Evolutionary conservation across 805 yeast species (phyloP), one percentile per base, ranked within the genome.

Genomic region (Debaryomyces tyrocola): DNA sequence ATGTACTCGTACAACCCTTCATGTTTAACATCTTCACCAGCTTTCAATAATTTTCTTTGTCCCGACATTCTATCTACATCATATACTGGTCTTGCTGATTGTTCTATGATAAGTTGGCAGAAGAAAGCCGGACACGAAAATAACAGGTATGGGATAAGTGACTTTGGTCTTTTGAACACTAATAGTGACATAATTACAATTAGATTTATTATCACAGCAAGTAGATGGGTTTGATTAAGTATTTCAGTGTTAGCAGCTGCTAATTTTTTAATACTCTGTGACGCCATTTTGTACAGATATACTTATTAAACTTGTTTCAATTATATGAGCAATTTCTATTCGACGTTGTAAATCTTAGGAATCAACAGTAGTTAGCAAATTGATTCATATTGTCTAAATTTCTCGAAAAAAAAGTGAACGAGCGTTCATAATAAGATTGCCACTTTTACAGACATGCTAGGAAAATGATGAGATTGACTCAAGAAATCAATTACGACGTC

Each of bases 1-100:
- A 85, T 67, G 68, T 83, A 85, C 63, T 87, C 92, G 33, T 83
- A 83, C 35, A 87, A 69, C 0, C 94, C 94, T 3, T 64, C 58
- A 49, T 80, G 87, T 45, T 64, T 64, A 48, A 86, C 73, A 55
- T 87, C 87, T 27, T 75, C 78, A 2, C 91, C 92, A 1, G 86
- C 62, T 10, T 63, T 66, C 2, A 77, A 58, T 40, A 85, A 66
- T 43, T 73, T 72, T 21, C 15, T 39, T 10, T 43, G 48, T 4
- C 61, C 61, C 2, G 77, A 76, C 18, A 46, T 43, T 4, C 44
- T 44, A 38, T 76, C 76, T 1, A 55, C 58, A 12, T 70, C 65
- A 57, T 69, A 84, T 28, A 50, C 63, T 1, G 92, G 91, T 45
- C 90, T 65, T 3, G 89, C 90, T 39, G 74, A 68, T 39, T 65